These are phyloP conservation scores for Penicillium cataractarum DNA, from an alignment of 495 filamentous ascomycete genomes.

Conservation along the genomic window DNA sequence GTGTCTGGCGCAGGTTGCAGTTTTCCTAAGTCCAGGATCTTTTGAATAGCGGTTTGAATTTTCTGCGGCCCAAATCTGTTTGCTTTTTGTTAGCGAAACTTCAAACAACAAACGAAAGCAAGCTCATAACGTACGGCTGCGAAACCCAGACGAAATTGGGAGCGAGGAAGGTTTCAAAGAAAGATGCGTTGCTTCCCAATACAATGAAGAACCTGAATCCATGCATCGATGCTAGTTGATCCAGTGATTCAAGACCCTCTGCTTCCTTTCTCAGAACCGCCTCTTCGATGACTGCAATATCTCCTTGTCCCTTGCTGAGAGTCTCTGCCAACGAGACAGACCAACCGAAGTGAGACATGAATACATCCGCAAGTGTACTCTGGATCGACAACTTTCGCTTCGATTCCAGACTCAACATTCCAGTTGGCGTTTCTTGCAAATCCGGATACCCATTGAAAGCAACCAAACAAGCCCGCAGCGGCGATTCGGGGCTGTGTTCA, in stretches of 20 bases:
- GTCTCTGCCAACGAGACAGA: constrained; percentile 35
- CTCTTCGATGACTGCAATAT: constrained; percentile 40
- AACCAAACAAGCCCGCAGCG: constrained; percentile 31
- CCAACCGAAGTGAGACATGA: constrained; percentile 36
- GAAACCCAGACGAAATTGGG: constrained; percentile 31
- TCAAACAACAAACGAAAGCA: background rate
- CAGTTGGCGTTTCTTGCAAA: constrained; percentile 30
- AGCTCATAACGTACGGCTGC: constrained; percentile 34
- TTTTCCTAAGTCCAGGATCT: constrained; percentile 20
- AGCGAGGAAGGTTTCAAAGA: constrained; percentile 8
- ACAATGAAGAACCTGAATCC: constrained; percentile 34
- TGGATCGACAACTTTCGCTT: constrained; percentile 42
- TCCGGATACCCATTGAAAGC: constrained; percentile 36
- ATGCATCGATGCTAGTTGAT: constrained; percentile 5
- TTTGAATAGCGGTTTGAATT: constrained; percentile 31
- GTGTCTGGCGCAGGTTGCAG: background rate
- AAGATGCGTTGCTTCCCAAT: constrained; percentile 26
- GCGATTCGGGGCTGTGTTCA: background rate
- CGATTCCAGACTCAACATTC: constrained; percentile 30
- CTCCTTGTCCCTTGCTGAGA: constrained; percentile 28
- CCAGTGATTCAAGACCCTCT: constrained; percentile 14
- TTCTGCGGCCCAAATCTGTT: constrained; percentile 41
- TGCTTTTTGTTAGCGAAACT: constrained; percentile 18
- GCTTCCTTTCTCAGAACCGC: constrained; percentile 18
- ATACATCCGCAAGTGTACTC: constrained; percentile 35